Evolutionary conservation across 192 early-diverging fungal species (phyloP).

Genomic region (Rhizophagus prolifer): DNA sequence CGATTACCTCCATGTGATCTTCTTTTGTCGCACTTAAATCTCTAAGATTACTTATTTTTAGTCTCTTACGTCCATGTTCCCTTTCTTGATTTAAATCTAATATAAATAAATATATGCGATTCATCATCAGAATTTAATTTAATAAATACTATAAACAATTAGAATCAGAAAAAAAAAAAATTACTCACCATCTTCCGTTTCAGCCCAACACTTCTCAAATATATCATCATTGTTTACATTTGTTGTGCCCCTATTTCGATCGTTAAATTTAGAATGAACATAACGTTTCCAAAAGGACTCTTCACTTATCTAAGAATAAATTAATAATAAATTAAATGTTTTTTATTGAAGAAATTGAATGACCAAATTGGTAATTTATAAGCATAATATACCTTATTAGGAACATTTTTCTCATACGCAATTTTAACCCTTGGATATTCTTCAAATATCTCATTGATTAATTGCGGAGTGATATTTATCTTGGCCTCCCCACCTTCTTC

Average conservation of each 20-base stretch:
- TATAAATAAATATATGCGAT: not conserved
- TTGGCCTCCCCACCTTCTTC: constrained; percentile 79
- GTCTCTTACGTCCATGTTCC: constrained; percentile 40
- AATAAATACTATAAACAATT: not conserved
- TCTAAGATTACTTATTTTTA: constrained; percentile 62
- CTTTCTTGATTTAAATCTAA: constrained; percentile 33
- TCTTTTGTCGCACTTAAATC: constrained; percentile 82
- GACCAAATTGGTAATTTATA: not conserved
- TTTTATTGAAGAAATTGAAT: not conserved
- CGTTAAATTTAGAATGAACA: constrained; percentile 80
- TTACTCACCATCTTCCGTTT: constrained; percentile 67
- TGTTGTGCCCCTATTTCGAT: constrained; percentile 64
- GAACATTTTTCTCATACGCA: constrained; percentile 18
- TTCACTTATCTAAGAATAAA: constrained; percentile 61
- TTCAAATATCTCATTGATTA: constrained; percentile 84
- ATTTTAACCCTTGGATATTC: constrained; percentile 77
- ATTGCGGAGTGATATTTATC: constrained; percentile 85
- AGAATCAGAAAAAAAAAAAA: not conserved
- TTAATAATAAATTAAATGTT: not conserved
- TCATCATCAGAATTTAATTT: not conserved
- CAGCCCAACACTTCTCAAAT: constrained; percentile 74
- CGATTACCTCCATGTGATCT: constrained; percentile 67
- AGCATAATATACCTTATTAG: not conserved
- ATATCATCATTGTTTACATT: constrained; percentile 64
- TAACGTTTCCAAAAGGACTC: constrained; percentile 89